Evolutionary conservation across 345 rosid species (phyloP), one percentile per base, ranked within the genome.

Genomic region (Physaria fendleri): DNA sequence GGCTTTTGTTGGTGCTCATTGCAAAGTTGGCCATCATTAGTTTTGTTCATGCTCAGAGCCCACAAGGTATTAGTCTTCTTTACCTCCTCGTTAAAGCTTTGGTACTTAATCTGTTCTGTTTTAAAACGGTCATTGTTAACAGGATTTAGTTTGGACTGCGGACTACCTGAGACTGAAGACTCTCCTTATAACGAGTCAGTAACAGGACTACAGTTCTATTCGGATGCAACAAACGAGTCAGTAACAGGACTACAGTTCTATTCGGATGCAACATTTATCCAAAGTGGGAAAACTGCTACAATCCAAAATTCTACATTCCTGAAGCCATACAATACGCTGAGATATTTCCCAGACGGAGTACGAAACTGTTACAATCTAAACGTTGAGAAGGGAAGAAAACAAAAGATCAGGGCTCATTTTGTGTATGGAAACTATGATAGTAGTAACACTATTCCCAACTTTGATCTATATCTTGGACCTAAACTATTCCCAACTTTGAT

Each of bases 391-490:
- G 78, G 75, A 0, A 8, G 63, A 0, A 55, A 10, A 0, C 28
- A 82, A 46, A 0, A 73, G 20, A 62, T 79, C 29, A 40, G 35
- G 15, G 76, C 72, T 0, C 0, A 0, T 4, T 77, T 79, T 50
- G 2, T 47, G 15, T 77, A 77, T 43, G 81, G 78, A 34, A 77
- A 77, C 8, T 81, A 81, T 13, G 87, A 81, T 59, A 65, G 27
- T 0, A 15, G 0, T 12, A 8, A 52, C 20, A 13, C 41, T 9
- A 0, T 4, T 0, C 81, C 79, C 0, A 1, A 0, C 15, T 81
- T 81, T 4, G 81, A 78, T 46, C 18, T 83, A 0, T 22, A 72
- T 50, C 41, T 81, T 2, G 89, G 82, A 22, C 74, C 76, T 7
- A 77, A 82, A n/a, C n/a, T n/a, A n/a, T n/a, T n/a, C n/a, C n/a